Base-by-base conservation (phyloP, 192 early-diverging fungal species). In the Coemansia sp. region DNA sequence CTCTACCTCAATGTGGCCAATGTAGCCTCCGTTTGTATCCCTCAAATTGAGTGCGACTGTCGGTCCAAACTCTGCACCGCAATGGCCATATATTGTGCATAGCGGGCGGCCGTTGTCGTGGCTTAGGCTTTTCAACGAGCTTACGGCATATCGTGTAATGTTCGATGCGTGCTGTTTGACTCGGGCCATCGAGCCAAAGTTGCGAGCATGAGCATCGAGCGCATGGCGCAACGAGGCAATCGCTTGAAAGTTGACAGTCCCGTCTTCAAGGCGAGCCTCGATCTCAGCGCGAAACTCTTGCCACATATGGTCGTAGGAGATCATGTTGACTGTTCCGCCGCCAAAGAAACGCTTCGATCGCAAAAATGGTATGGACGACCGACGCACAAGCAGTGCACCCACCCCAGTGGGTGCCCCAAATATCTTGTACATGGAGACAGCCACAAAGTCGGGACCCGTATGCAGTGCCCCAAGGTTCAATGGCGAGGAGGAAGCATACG, bases 391-490 rank as follows among this genome's bases (percentile, higher is more conserved):
- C 39, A 95, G 82, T 4, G 85, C 91, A 33, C 92, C 93, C 6
- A 95, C 64, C 3, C 92, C 92, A 20, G 91, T 93, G 7, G 93
- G 93, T 47, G 87, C 89, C 10, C 93, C 93, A 78, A 95, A 93
- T 41, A 93, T 85, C 68, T 95, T 95, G 86, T 95, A 94, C 74
- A 95, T 92, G 6, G 91, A 92, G 36, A 94, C 35, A 7, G 82
- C 83, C 5, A 88, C 68, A 74, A 93, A 94, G 61, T 93, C 91
- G 2, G 87, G 85, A 20, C 80, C 79, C 2, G 69, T 50, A 0
- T 64, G 59, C 23, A 79, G 70, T n/a, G 68, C 59, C 21, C 77
- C 70, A 1, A 94, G 84, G 20, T 85, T 77, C 23, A 93, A 75
- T 7, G 77, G 78, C 14, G 86, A 70, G n/a, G 88, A 89, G 37